Percentiles rank a stretch among this genome's conserved stretches.
phyloP scores from a whole-genome alignment of 2,329 filamentous ascomycete species.

The Chrysoporthe austroafricana region DNA sequence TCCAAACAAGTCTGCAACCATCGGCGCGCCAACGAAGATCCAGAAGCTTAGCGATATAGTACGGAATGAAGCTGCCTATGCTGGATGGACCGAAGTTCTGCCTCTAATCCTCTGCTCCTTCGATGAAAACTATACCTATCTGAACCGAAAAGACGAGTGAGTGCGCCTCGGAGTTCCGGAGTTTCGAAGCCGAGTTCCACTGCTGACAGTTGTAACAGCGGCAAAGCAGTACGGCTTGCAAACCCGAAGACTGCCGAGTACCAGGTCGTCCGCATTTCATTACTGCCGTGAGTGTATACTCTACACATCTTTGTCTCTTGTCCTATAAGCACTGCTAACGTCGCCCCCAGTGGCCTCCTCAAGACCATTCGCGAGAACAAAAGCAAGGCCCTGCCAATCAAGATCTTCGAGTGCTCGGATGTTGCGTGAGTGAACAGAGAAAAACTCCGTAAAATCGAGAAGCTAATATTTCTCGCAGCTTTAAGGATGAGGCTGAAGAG shows the following conservation, averaged over 20 bases:
- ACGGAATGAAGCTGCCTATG: constrained; percentile 85
- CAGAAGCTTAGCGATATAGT: constrained; percentile 96
- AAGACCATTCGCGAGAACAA: constrained; percentile 96
- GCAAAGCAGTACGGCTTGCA: constrained; percentile 79
- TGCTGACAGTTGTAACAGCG: constrained; percentile 38
- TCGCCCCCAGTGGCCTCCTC: constrained; percentile 70
- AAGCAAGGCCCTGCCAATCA: constrained; percentile 83
- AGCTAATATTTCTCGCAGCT: constrained; percentile 37
- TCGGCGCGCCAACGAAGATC: constrained; percentile 84
- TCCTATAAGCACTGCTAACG: not conserved
- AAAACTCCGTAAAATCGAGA: not conserved
- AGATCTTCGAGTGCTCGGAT: constrained; percentile 90
- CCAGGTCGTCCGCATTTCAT: constrained; percentile 85
- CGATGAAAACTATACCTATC: constrained; percentile 96
- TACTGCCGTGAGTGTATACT: constrained; percentile 42
- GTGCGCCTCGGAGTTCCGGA: not conserved
- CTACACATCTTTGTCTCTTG: not conserved
- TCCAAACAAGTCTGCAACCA: constrained; percentile 82
- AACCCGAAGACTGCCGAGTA: constrained; percentile 95
- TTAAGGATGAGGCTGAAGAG: constrained; percentile 83
- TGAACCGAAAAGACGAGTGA: constrained; percentile 82
- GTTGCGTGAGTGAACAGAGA: constrained; percentile 57
- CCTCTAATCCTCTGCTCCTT: constrained; percentile 95
- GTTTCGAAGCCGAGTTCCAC: not conserved
- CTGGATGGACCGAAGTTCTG: constrained; percentile 95